Evolutionary conservation across 176 grass and related monocot species (phyloP).

Genomic region (Chloris gayana): DNA sequence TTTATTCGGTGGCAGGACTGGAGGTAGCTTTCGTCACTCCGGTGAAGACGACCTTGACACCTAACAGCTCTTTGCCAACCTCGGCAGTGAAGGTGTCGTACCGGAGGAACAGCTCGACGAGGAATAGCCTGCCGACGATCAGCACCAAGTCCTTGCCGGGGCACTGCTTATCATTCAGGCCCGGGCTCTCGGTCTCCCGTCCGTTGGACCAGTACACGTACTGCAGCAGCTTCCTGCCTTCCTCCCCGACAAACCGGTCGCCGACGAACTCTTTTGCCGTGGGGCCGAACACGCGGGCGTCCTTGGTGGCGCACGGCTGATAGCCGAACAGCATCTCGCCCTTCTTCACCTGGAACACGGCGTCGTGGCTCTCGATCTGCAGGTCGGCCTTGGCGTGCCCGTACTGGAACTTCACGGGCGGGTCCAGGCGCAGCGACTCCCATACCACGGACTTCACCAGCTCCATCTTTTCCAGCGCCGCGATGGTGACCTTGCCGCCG

Average conservation of each 20-base stretch:
- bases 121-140: slow-evolving; percentile 63
- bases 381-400: slow-evolving; percentile 61
- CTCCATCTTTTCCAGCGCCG: slow-evolving; percentile 70
- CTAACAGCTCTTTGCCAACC: slow-evolving; percentile 44
- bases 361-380: slow-evolving; percentile 63
- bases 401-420: slow-evolving; percentile 81
- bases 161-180: slow-evolving; percentile 65
- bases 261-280: slow-evolving; percentile 55
- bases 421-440: slow-evolving; percentile 68
- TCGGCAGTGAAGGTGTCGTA: slow-evolving; percentile 70
- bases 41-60: slow-evolving; percentile 46
- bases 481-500: slow-evolving; percentile 51
- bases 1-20: background rate
- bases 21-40: slow-evolving; percentile 51
- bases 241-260: slow-evolving; percentile 65
- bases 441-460: slow-evolving; percentile 71
- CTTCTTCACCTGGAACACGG: slow-evolving; percentile 53
- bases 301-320: slow-evolving; percentile 61
- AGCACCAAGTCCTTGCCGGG: slow-evolving; percentile 66
- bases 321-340: slow-evolving; percentile 81
- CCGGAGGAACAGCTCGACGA: slow-evolving; percentile 72
- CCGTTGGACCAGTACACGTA: slow-evolving; percentile 82
- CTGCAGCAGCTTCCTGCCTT: slow-evolving; percentile 62
- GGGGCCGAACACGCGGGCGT: slow-evolving; percentile 54
- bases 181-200: slow-evolving; percentile 57